Conservation (phyloP, 495 filamentous ascomycete species). For the Penicillium egyptiacum region DNA sequence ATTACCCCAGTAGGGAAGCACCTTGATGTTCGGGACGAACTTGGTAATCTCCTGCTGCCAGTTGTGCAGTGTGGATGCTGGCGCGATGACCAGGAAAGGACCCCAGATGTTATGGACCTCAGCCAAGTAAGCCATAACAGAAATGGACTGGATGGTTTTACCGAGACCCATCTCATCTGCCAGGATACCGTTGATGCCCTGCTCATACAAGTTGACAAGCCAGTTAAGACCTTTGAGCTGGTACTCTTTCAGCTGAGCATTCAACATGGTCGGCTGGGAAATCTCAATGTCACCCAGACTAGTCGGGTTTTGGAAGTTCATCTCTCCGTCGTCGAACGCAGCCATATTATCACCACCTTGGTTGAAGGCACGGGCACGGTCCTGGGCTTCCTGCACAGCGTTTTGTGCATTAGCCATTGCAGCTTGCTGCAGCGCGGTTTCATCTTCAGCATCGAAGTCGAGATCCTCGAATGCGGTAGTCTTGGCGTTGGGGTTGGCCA, state of each 20-base stretch:
- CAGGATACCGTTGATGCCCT: slow-evolving; percentile 98
- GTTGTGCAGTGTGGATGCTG: slow-evolving; percentile 95
- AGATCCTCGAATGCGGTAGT: slow-evolving; percentile 92
- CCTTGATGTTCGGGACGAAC: slow-evolving; percentile 92
- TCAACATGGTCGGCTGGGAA: slow-evolving; percentile 90
- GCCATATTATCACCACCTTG: slow-evolving; percentile 52
- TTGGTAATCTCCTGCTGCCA: slow-evolving; percentile 97
- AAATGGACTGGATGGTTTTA: slow-evolving; percentile 98
- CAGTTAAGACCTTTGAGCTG: slow-evolving; percentile 98
- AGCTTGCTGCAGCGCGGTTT: slow-evolving; percentile 73
- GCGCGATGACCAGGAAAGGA: slow-evolving; percentile 94
- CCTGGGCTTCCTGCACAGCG: slow-evolving; percentile 91
- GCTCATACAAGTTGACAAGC: slow-evolving; percentile 98
- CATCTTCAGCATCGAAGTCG: slow-evolving; percentile 94
- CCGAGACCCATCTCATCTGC: slow-evolving; percentile 99
- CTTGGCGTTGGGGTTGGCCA: slow-evolving; percentile 59
- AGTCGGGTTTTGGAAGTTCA: slow-evolving; percentile 99
- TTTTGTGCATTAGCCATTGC: slow-evolving; percentile 96
- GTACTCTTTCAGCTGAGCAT: slow-evolving; percentile 94
- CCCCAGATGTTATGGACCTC: slow-evolving; percentile 98
- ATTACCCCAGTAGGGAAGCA: slow-evolving; percentile 94
- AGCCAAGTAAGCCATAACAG: slow-evolving; percentile 97
- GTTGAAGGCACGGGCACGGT: slow-evolving; percentile 87
- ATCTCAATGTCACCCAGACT: slow-evolving; percentile 92
- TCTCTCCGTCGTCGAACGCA: slow-evolving; percentile 73